Percentiles rank a stretch among this genome's conserved stretches.
Evolutionary conservation across 2,329 filamentous ascomycete genomes (phyloP).

Genomic region (Lizonia empirigonia): DNA sequence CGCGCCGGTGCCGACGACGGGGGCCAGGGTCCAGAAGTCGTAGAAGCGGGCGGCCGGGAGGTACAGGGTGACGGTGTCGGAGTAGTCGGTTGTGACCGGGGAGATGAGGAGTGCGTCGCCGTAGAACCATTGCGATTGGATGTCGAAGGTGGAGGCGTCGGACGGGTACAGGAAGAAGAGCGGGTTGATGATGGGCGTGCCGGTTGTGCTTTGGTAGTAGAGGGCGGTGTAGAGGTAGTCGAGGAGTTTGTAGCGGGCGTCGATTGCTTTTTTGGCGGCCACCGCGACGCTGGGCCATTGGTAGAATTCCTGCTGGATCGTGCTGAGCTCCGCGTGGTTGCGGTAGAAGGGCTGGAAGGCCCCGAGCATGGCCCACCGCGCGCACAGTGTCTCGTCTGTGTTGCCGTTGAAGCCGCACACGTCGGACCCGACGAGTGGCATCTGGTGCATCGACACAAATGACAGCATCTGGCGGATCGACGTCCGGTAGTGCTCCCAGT

Average conservation of each 20-base stretch:
- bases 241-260: constrained; percentile 74
- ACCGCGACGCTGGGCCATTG: constrained; percentile 67
- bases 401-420: constrained; percentile 77
- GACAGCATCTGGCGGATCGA: constrained; percentile 53
- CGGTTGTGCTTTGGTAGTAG: constrained; percentile 63
- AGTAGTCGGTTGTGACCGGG: constrained; percentile 60
- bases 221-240: constrained; percentile 81
- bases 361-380: constrained; percentile 75
- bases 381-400: constrained; percentile 71
- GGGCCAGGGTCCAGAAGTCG: constrained; percentile 61
- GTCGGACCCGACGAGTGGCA: constrained; percentile 61
- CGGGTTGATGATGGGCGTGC: constrained; percentile 70
- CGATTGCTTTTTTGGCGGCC: constrained; percentile 71
- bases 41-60: constrained; percentile 65
- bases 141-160: constrained; percentile 58
- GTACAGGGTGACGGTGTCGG: constrained; percentile 60
- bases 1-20: constrained; percentile 54
- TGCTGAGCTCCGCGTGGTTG: constrained; percentile 66
- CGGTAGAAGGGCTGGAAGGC: constrained; percentile 79
- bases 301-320: constrained; percentile 73
- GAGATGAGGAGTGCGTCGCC: constrained; percentile 62
- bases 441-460: constrained; percentile 55
- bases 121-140: constrained; percentile 65
- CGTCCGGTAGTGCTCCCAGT: constrained; percentile 53
- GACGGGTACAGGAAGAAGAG: constrained; percentile 73